These are phyloP conservation scores for Colletotrichum spinosum DNA, from an alignment of 2,329 filamentous ascomycete species.

Conservation along the genomic window DNA sequence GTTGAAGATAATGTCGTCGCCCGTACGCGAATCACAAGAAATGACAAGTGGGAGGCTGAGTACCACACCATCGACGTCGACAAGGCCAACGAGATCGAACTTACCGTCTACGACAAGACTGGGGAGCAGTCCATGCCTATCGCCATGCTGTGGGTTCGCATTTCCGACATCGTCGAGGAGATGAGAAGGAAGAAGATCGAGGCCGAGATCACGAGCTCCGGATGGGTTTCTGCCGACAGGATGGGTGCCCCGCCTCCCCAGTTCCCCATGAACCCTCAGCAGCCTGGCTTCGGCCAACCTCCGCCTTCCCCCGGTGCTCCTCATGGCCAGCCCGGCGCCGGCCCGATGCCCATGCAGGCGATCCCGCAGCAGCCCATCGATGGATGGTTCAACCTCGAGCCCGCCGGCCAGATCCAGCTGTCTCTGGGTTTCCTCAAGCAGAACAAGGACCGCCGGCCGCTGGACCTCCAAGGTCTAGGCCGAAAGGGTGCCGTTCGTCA, in stretches of 20 bases:
- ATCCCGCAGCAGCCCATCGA: constrained; percentile 77
- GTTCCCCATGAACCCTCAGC: constrained; percentile 66
- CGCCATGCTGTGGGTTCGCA: constrained; percentile 93
- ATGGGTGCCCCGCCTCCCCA: constrained; percentile 77
- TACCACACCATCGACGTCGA: constrained; percentile 93
- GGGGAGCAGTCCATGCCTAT: constrained; percentile 92
- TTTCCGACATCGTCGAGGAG: constrained; percentile 97
- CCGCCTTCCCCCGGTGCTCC: constrained; percentile 55
- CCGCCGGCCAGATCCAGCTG: constrained; percentile 90
- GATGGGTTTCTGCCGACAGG: constrained; percentile 97
- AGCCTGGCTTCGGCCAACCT: constrained; percentile 57
- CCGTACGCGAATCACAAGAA: constrained; percentile 85
- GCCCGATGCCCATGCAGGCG: constrained; percentile 54
- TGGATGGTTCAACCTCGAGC: constrained; percentile 97
- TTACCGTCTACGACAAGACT: constrained; percentile 97
- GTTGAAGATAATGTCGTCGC: constrained; percentile 95
- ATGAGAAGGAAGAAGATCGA: constrained; percentile 98
- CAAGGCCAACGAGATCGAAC: constrained; percentile 98
- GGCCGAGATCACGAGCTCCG: constrained; percentile 91
- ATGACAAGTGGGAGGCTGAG: constrained; percentile 92
- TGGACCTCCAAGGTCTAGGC: constrained; percentile 90
- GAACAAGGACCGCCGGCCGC: constrained; percentile 81
- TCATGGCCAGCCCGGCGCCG: constrained; percentile 46
- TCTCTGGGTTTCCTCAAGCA: constrained; percentile 94
- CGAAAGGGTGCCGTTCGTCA: constrained; percentile 97